Base-by-base conservation (phyloP, 2,329 filamentous ascomycete species). In the Venturia effusa region DNA sequence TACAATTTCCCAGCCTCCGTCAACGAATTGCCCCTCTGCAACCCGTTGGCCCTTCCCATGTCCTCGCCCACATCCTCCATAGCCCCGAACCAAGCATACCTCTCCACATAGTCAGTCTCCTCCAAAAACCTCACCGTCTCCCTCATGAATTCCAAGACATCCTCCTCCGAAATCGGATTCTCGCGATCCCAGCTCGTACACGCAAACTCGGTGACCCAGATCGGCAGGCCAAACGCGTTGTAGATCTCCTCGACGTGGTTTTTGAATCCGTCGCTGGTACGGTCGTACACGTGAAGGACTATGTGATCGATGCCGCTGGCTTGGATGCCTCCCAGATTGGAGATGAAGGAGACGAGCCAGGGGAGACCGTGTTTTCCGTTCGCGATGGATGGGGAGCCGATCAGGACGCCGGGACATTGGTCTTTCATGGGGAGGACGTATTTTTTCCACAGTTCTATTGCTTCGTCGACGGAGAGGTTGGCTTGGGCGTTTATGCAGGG, bases 181-280 rank as follows among this genome's bases (percentile, higher is more conserved):
- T 32, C 27, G 17, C 32, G 24, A 63, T 63, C 39, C 45, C 61
- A 40, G 7, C 22, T 39, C 17, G 61, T 57, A 39, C 48, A 63
- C 19, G 61, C 41, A n/a, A 63, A 48, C 32, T 63, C 61, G 15
- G 61, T 55, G 40, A 63, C 48, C 61, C 61, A 63, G 34, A 63
- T 63, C 1, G 41, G 41, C 22, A 54, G 10, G 13, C 48, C 45
- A 34, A 63, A 63, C 1, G 32, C 48, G n/a, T 63, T 30, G 27
- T 63, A 27, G 17, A 55, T 41, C 17, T 55, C 43, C 41, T 43
- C 24, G 13, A 63, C 48, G 24, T 63, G 57, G 4, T 57, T 13
- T 6, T 40, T 63, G 61, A 63, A 57, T 1, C n/a, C 40, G 32
- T 63, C 11, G 19, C 37, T 32, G 19, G 43, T 15, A 10, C 27